Base-by-base conservation (phyloP, 768 basidiomycete genomes). In the Cubamyces lactineus region DNA sequence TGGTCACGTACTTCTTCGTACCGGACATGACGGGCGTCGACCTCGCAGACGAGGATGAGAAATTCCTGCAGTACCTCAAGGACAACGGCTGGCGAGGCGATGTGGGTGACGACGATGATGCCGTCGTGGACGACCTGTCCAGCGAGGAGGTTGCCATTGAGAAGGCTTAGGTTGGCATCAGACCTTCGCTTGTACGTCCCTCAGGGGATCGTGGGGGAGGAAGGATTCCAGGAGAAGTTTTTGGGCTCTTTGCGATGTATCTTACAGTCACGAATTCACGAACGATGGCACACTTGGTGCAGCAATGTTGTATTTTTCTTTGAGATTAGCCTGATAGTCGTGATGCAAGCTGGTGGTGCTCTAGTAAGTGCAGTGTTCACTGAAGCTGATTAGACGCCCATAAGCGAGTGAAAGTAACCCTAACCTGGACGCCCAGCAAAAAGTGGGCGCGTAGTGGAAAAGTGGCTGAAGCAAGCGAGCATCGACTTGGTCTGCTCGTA, bases 21-120 rank as follows among this genome's bases (percentile, higher is more conserved):
- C 85, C 86, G 28, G 85, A 87, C 67, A 84, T 84, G 81, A 87
- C 86, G 21, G 84, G 85, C 1, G 76, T 83, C 3, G 88, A 90
- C 70, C 79, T 90, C 11, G 83, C 81, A 3, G 85, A 86, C 9
- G 88, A 88, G 68, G 88, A 89, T 67, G 77, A 73, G 19, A 82
- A 79, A 55, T 89, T 89, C 70, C 77, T 84, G 73, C 71, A 77
- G 60, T 90, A 84, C 71, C 75, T 90, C 39, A 72, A 76, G 4
- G 83, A 79, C 2, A 84, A 88, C 67, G 88, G 87, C 15, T 90
- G 88, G 87, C 72, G 80, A 57, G 87, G 88, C 15, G 75, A 79
- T 51, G 78, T 89, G 26, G 88, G 88, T 9, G 85, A 86, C 59
- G 82, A 80, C 45, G 79, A 79, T 28, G 79, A 78, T 28, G 23